A percentile compares a stretch with the other conserved stretches of the same genome.
These are phyloP conservation scores for Lactarius hatsudake DNA, from an alignment of 768 basidiomycete genomes.

Conservation along the genomic window DNA sequence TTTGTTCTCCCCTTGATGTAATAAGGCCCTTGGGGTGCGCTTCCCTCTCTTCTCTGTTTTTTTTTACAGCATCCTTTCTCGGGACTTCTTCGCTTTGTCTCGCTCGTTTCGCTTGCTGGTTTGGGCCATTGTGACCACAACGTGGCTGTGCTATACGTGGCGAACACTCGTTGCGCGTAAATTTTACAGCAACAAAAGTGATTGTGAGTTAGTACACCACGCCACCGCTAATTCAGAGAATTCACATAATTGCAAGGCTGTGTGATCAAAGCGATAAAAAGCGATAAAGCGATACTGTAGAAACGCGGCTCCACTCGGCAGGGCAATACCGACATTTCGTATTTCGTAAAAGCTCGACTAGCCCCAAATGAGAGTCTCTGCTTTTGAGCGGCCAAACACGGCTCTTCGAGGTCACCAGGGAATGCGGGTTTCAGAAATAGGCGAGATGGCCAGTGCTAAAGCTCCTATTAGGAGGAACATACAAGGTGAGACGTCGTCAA, in stretches of 20 bases:
- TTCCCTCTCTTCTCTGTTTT: not conserved
- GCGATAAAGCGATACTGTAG: not conserved
- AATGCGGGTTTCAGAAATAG: too few species aligned
- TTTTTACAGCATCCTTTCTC: not conserved
- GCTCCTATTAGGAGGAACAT: not conserved
- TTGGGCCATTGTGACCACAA: not conserved
- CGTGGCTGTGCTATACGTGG: not conserved
- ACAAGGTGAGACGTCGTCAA: not conserved
- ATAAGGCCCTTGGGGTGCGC: not conserved
- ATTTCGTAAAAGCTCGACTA: not conserved
- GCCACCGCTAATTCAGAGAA: not conserved
- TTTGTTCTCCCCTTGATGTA: not conserved
- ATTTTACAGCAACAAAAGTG: not conserved
- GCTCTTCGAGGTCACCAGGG: too few species aligned
- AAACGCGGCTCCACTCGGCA: not conserved
- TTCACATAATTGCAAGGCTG: conserved; percentile 4
- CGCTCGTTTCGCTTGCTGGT: not conserved
- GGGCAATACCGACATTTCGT: not conserved
- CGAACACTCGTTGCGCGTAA: not conserved
- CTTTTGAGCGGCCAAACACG: too few species aligned
- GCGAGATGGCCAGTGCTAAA: too few species aligned
- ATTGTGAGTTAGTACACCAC: not conserved
- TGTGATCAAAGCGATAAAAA: not conserved
- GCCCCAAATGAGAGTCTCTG: too few species aligned
- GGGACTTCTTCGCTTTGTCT: not conserved